Evolutionary conservation across 129 eudicot species (phyloP), one percentile per base, ranked within the genome.

Genomic region (Erigeron canadensis): DNA sequence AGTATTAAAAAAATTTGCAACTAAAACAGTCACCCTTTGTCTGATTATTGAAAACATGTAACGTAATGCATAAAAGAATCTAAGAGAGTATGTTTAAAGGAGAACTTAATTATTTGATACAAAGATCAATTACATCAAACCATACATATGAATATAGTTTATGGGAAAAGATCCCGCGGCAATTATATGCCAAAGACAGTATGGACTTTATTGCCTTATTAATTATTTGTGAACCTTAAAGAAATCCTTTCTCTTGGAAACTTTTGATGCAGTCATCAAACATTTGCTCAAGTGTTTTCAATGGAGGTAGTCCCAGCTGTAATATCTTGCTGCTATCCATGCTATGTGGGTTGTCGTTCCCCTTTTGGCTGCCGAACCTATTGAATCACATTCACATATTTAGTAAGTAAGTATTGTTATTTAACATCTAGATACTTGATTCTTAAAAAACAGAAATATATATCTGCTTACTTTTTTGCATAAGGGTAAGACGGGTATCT

Each of bases 181-280:
- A 28, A 28, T 28, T 28, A 28, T 71, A 63, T 53, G 37, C 61
- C 71, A 43, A 63, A 3, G 43, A 44, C 46, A 28, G 6, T 45
- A 63, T 44, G 43, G 63, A 38, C 9, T 38, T 39, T 70, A 54
- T 72, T 18, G 38, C 40, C 41, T 11, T 28, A 42, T 44, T 44
- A 44, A 54, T 53, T 6, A 34, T 18, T 10, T 70, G 64, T 60
- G 40, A 44, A 63, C 53, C 47, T 85, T 80, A 76, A 10, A 94
- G 85, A 77, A 87, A 81, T 8, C 93, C 96, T 71, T 87, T 94
- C 1, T 86, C 78, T 71, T 87, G 95, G 75, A 94, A 89, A 84
- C 96, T 89, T 72, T 50, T 80, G 70, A 94, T 77, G 89, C 96
- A 89, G 70, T 94, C 96, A 70, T 89, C 93, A 74, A 94, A 94